Conservation (phyloP, 2,329 filamentous ascomycete species). For the Colletotrichum sp. region DNA sequence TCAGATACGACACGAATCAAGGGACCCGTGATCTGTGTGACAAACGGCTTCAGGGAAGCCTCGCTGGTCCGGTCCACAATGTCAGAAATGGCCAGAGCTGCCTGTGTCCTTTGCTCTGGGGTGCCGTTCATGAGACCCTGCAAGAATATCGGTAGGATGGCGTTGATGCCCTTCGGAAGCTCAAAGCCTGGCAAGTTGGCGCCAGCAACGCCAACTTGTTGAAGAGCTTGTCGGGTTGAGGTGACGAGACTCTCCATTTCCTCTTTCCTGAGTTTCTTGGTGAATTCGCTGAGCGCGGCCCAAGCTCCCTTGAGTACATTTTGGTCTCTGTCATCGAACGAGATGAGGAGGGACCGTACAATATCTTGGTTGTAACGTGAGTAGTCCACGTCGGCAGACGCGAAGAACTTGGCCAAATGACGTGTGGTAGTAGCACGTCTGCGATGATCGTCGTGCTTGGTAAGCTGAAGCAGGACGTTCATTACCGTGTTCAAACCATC, state of each 20-base stretch:
- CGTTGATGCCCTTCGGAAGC: constrained; percentile 95
- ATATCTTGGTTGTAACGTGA: constrained; percentile 96
- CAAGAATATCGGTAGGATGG: constrained; percentile 93
- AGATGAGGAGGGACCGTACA: constrained; percentile 86
- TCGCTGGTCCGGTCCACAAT: constrained; percentile 92
- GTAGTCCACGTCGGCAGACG: constrained; percentile 81
- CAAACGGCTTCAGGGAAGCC: constrained; percentile 88
- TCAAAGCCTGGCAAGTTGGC: constrained; percentile 86
- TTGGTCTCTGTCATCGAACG: constrained; percentile 85
- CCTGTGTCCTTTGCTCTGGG: constrained; percentile 87
- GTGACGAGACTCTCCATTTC: constrained; percentile 94
- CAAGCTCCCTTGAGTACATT: constrained; percentile 90
- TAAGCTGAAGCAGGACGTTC: constrained; percentile 85
- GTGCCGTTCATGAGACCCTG: constrained; percentile 98
- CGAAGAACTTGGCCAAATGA: constrained; percentile 88
- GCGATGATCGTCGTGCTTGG: constrained; percentile 92
- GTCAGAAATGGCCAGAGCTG: constrained; percentile 92
- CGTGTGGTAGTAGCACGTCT: constrained; percentile 78
- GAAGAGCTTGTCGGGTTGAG: constrained; percentile 84
- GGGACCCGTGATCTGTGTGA: constrained; percentile 96
- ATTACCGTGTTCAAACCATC: constrained; percentile 96
- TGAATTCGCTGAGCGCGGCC: constrained; percentile 85
- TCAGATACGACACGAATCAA: constrained; percentile 98
- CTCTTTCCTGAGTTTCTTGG: constrained; percentile 89
- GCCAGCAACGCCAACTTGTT: constrained; percentile 87